phyloP scores from a whole-genome alignment of 2,329 filamentous ascomycete species.

The Penicillium sumatraense region DNA sequence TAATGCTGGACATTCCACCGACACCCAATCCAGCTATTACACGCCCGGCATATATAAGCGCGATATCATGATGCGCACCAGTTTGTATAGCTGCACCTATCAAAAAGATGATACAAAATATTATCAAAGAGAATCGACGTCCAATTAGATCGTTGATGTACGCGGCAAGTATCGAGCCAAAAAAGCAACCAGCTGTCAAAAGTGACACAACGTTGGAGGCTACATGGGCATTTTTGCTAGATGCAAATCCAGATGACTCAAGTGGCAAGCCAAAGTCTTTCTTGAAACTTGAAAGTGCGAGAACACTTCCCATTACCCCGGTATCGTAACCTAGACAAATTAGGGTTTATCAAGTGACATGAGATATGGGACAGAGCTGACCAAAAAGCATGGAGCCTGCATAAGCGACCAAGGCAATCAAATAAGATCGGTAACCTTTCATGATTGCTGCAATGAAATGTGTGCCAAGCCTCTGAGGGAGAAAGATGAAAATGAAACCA shows the following conservation, averaged over 20 bases:
- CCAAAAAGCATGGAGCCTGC: conserved; percentile 51
- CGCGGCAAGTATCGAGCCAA: conserved; percentile 41
- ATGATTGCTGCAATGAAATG: no score
- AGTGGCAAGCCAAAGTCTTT: conserved; percentile 45
- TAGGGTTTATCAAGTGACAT: not conserved
- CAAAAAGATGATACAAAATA: conserved; percentile 39
- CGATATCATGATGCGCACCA: conserved; percentile 36
- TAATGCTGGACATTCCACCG: conserved; percentile 45
- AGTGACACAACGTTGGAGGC: conserved; percentile 45
- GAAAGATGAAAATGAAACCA: no score
- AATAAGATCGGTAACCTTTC: conserved; percentile 51
- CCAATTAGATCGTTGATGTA: conserved; percentile 41
- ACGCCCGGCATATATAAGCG: conserved; percentile 41
- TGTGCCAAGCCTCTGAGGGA: no score
- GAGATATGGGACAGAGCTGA: conserved; percentile 13
- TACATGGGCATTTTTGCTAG: conserved; percentile 38
- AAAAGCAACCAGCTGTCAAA: conserved; percentile 45
- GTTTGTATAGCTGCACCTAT: conserved; percentile 41
- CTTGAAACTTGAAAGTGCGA: conserved; percentile 47
- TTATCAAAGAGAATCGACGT: conserved; percentile 41
- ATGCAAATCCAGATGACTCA: conserved; percentile 36
- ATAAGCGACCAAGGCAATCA: conserved; percentile 50
- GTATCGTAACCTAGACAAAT: conserved; percentile 45
- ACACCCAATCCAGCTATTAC: conserved; percentile 43
- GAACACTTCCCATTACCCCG: conserved; percentile 47